Conservation (phyloP, 768 basidiomycete genomes). For the Infundibulicybe gibba region DNA sequence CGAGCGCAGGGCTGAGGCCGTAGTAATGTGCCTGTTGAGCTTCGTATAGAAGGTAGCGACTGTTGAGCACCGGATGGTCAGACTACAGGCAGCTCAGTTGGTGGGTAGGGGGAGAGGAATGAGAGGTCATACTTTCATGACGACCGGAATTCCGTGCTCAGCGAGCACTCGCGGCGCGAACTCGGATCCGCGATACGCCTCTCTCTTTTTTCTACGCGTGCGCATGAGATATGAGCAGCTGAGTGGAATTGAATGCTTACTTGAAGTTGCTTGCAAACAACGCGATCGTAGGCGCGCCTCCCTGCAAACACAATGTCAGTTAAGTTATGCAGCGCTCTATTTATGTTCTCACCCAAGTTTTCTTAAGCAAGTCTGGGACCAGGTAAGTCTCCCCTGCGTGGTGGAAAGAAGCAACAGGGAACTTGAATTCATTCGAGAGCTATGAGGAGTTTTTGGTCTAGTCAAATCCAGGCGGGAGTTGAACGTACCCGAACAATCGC, state of each 20-base stretch:
- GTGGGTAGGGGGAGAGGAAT: background rate
- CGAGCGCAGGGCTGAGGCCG: conserved; percentile 53
- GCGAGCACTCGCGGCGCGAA: conserved; percentile 72
- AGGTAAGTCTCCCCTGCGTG: conserved; percentile 81
- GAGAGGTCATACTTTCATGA: conserved; percentile 56
- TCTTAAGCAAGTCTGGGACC: conserved; percentile 70
- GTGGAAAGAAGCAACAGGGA: conserved; percentile 71
- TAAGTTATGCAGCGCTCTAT: background rate
- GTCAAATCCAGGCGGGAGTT: background rate
- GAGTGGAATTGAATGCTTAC: conserved; percentile 14
- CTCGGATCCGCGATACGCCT: conserved; percentile 63
- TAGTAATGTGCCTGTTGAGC: conserved; percentile 69
- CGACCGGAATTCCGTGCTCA: conserved; percentile 60
- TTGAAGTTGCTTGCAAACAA: conserved; percentile 65
- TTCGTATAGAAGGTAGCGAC: conserved; percentile 66
- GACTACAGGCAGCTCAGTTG: conserved; percentile 24
- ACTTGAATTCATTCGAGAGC: conserved; percentile 80
- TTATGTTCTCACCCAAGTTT: conserved; percentile 49
- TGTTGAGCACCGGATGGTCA: conserved; percentile 57
- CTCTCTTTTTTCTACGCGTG: conserved; percentile 35
- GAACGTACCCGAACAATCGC: conserved; percentile 54
- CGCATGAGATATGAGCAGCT: background rate
- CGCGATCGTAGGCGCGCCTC: conserved; percentile 60
- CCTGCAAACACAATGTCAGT: conserved; percentile 20
- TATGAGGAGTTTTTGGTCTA: conserved; percentile 14